phyloP scores from a whole-genome alignment of 495 filamentous ascomycete genomes.

The Podospora tetraspora region DNA sequence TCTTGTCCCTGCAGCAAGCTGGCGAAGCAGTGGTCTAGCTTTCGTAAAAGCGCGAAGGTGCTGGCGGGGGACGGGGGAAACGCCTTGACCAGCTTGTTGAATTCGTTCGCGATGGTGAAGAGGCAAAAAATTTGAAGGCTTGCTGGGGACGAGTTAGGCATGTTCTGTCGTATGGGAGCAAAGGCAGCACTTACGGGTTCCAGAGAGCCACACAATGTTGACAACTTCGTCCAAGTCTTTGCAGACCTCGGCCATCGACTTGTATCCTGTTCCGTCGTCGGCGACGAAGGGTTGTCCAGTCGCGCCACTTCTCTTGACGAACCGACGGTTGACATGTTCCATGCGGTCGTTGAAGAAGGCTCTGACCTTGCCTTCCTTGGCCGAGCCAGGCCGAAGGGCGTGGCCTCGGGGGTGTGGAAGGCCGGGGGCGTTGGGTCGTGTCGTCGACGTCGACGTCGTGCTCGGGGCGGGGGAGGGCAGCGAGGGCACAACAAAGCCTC shows the following conservation, averaged over 20 bases:
- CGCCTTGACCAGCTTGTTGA: conserved; percentile 57
- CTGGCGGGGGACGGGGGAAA: conserved; percentile 61
- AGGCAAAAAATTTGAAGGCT: conserved; percentile 79
- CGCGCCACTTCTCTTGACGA: conserved; percentile 66
- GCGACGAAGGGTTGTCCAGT: conserved; percentile 34
- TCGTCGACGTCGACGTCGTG: conserved; percentile 35
- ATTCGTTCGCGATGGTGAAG: conserved; percentile 65
- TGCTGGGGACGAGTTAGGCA: conserved; percentile 42
- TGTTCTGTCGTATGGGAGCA: too few relatives aligned
- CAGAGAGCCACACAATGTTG: conserved; percentile 75
- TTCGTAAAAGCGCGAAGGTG: conserved; percentile 64
- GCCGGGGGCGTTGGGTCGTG: conserved; percentile 27
- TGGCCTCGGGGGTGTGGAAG: conserved; percentile 61
- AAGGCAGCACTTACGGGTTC: conserved; percentile 59
- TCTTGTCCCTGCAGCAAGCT: conserved; percentile 64
- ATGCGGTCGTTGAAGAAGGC: conserved; percentile 61
- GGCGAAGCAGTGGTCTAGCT: conserved; percentile 73
- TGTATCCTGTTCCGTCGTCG: conserved; percentile 59
- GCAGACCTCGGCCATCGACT: conserved; percentile 60
- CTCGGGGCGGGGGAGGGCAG: conserved; percentile 54
- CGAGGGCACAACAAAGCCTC: conserved; percentile 47
- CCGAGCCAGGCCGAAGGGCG: conserved; percentile 63
- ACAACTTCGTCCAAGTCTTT: conserved; percentile 65
- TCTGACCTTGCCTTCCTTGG: conserved; percentile 72
- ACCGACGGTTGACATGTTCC: conserved; percentile 59